phyloP scores from a whole-genome alignment of 306 rosid species.

The Glycyrrhiza uralensis region DNA sequence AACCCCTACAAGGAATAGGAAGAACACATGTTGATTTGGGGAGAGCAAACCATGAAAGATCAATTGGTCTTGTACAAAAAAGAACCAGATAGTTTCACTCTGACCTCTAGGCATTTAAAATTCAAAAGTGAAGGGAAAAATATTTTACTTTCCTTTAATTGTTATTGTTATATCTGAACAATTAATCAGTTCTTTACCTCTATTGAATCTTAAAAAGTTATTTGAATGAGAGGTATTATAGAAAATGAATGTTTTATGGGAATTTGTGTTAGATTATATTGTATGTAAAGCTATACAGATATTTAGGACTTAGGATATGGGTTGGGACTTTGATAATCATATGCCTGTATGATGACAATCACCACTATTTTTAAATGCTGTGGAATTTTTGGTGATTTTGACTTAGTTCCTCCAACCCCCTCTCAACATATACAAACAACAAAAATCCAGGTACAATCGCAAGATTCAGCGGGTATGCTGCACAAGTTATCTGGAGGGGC shows the following conservation, averaged over 20 bases:
- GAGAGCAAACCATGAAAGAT: constrained; percentile 2
- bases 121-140: not conserved
- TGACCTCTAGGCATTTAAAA: not conserved
- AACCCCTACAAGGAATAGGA: not conserved
- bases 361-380: not conserved
- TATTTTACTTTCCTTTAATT: not conserved
- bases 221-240: not conserved
- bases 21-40: constrained; percentile 11
- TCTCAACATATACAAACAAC: not conserved
- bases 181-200: not conserved
- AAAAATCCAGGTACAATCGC: constrained; percentile 67
- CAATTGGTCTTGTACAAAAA: not conserved
- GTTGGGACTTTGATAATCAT: constrained; percentile 7
- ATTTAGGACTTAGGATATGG: not conserved
- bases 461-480: constrained; percentile 81
- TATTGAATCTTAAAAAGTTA: not conserved
- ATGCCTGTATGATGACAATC: not conserved
- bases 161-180: not conserved
- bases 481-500: constrained; percentile 91
- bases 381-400: constrained; percentile 24
- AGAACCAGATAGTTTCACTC: not conserved
- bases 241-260: constrained; percentile 10
- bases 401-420: constrained; percentile 15
- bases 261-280: not conserved
- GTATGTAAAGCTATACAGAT: not conserved